A percentile compares a stretch with the other conserved stretches of the same genome.
Conservation (phyloP, 352 stramenopile genomes). For the Pythium angustatum region DNA sequence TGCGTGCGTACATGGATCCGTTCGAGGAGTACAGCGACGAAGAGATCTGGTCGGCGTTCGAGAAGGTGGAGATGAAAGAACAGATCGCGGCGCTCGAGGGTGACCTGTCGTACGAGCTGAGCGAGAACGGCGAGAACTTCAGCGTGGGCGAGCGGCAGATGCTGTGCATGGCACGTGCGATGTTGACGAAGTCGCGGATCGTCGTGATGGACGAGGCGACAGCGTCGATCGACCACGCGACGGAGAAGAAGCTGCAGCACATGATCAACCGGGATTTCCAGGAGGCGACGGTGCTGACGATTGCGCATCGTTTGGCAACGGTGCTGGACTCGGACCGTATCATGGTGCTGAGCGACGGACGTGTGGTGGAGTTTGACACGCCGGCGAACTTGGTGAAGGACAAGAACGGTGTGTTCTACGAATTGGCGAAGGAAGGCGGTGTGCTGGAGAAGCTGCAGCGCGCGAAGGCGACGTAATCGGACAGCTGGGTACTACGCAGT, state of each 20-base stretch:
- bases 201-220: too few species aligned
- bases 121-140: slow-evolving; percentile 91
- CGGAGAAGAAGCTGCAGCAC: too few species aligned
- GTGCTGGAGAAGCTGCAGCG: too few species aligned
- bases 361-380: neutral
- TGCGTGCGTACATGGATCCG: slow-evolving; percentile 88
- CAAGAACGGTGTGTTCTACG: neutral
- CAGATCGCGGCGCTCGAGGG: slow-evolving; percentile 19
- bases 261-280: too few species aligned
- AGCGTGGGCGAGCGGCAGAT: too few species aligned
- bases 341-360: neutral
- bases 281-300: too few species aligned
- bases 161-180: too few species aligned
- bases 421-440: neutral
- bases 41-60: slow-evolving; percentile 71
- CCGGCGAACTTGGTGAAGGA: neutral
- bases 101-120: slow-evolving; percentile 26
- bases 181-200: too few species aligned
- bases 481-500: too few species aligned
- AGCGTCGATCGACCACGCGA: too few species aligned
- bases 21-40: slow-evolving; percentile 71
- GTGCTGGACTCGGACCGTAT: neutral
- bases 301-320: too few species aligned
- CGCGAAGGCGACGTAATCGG: too few species aligned
- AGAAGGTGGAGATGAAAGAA: slow-evolving; percentile 61